Evolutionary conservation across 2,329 filamentous ascomycete species (phyloP).

Genomic region (Microsporum canis): DNA sequence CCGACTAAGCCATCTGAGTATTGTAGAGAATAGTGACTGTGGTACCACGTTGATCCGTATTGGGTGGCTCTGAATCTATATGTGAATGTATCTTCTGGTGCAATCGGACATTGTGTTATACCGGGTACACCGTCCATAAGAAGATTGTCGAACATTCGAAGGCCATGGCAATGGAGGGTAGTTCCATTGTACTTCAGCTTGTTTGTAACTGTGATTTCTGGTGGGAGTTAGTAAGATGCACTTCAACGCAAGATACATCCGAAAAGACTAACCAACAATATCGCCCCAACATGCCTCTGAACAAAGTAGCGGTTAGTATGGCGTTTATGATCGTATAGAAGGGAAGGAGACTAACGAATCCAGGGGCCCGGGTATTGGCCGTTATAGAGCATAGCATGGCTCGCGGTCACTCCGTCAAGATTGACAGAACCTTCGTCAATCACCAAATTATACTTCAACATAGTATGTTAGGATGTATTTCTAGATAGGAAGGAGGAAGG

Average conservation of each 20-base stretch:
- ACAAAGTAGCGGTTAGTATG: background rate
- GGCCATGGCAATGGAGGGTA: slow-evolving; percentile 20
- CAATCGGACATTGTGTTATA: slow-evolving; percentile 31
- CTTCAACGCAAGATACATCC: background rate
- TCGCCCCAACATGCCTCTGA: slow-evolving; percentile 28
- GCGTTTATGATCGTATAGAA: background rate
- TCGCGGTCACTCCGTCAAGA: background rate
- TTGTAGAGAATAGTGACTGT: slow-evolving; percentile 22
- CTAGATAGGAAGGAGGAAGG: background rate
- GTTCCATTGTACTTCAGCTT: slow-evolving; percentile 13
- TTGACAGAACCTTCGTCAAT: background rate
- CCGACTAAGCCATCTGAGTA: slow-evolving; percentile 23
- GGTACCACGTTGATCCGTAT: slow-evolving; percentile 24
- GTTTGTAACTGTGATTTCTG: slow-evolving; percentile 21
- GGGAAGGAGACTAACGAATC: slow-evolving; percentile 4
- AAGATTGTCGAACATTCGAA: slow-evolving; percentile 22
- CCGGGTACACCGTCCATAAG: slow-evolving; percentile 22
- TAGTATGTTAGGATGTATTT: background rate
- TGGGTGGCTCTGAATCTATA: slow-evolving; percentile 21
- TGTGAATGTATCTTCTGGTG: slow-evolving; percentile 25
- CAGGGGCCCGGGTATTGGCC: slow-evolving; percentile 25
- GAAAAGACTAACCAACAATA: slow-evolving; percentile 11
- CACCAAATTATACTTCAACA: background rate
- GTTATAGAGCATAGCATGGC: slow-evolving; percentile 16
- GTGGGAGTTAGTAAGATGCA: background rate